Evolutionary conservation across 2,329 filamentous ascomycete genomes (phyloP).

Genomic region (Scleromitrula shiraiana): DNA sequence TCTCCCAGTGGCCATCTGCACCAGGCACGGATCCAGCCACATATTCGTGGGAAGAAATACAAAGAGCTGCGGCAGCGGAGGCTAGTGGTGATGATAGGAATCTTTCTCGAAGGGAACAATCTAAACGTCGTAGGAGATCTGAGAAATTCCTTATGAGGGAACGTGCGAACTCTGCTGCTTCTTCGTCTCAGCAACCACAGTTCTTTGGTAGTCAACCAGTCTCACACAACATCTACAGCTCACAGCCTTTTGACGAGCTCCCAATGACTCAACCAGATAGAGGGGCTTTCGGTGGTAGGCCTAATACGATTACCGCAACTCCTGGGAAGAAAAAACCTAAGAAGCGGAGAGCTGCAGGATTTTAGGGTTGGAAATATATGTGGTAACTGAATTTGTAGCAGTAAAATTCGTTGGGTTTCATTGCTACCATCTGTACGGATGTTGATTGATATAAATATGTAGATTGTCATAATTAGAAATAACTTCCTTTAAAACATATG

Average conservation of each 20-base stretch:
- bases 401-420: no score
- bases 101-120: conserved; percentile 20
- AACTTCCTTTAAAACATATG: no score
- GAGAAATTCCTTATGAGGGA: conserved; percentile 27
- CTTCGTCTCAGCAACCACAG: conserved; percentile 37
- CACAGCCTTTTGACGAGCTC: conserved; percentile 24
- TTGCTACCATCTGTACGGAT: no score
- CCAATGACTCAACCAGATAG: conserved; percentile 39
- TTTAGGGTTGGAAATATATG: conserved; percentile 12
- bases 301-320: conserved; percentile 26
- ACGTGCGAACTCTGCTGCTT: conserved; percentile 22
- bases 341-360: conserved; percentile 29
- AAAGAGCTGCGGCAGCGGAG: conserved; percentile 11
- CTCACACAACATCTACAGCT: conserved; percentile 19
- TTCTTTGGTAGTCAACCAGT: conserved; percentile 25
- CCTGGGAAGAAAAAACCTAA: conserved; percentile 38
- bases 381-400: neutral
- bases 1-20: conserved; percentile 31
- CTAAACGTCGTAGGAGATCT: conserved; percentile 22
- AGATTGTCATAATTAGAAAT: no score
- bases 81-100: conserved; percentile 18
- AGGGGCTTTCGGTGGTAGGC: conserved; percentile 40
- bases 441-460: no score
- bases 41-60: conserved; percentile 27
- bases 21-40: conserved; percentile 29